Percentiles rank a stretch among this genome's conserved stretches.
Evolutionary conservation across 306 rosid species (phyloP).

Genomic region (Abrus pulchellus): DNA sequence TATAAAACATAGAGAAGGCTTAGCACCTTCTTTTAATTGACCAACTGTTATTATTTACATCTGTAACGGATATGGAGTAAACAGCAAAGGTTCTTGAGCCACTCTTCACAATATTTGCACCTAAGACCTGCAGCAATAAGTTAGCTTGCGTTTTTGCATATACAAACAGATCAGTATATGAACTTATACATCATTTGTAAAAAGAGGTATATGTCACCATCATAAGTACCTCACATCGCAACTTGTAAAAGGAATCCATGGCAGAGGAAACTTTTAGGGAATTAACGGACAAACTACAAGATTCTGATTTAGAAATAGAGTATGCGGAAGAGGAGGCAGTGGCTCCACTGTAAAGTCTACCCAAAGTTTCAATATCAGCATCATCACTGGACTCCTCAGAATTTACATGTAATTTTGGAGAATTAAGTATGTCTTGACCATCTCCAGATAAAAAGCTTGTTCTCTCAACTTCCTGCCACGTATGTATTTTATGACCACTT

Average conservation of each 20-base stretch:
- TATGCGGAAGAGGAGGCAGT: slow-evolving; percentile 85
- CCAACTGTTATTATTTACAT: slow-evolving; percentile 92
- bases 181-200: slow-evolving; percentile 27
- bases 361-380: slow-evolving; percentile 68
- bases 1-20: slow-evolving; percentile 42
- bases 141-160: slow-evolving; percentile 48
- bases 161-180: slow-evolving; percentile 40
- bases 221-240: slow-evolving; percentile 93
- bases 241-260: slow-evolving; percentile 79
- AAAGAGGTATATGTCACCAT: slow-evolving; percentile 36
- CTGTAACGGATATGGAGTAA: slow-evolving; percentile 90
- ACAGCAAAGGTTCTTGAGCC: slow-evolving; percentile 94
- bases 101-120: slow-evolving; percentile 98
- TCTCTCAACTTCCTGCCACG: slow-evolving; percentile 97
- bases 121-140: slow-evolving; percentile 79
- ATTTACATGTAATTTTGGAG: slow-evolving; percentile 58
- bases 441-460: slow-evolving; percentile 94
- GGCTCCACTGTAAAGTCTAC: slow-evolving; percentile 87
- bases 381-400: slow-evolving; percentile 81
- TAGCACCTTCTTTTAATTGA: slow-evolving; percentile 94
- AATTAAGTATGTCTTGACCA: slow-evolving; percentile 88
- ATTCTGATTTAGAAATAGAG: slow-evolving; percentile 57
- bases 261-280: slow-evolving; percentile 70
- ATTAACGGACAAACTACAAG: slow-evolving; percentile 54
- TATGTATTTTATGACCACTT: slow-evolving; percentile 59